Conservation (phyloP, 345 rosid genomes). For the Moricandia arvensis region DNA sequence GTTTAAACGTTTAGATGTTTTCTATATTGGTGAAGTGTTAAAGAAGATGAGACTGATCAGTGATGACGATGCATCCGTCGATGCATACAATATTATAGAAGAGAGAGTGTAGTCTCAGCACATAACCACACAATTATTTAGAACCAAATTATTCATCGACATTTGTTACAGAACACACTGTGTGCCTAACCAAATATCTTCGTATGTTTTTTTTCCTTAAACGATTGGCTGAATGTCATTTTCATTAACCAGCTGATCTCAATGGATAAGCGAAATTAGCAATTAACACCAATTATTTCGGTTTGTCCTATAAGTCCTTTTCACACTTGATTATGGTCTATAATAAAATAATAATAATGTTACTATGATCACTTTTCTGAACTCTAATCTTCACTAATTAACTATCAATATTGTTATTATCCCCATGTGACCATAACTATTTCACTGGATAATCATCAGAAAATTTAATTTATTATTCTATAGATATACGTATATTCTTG, state of each 20-base stretch:
- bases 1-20: neutral
- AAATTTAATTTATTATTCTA: no score
- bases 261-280: constrained; percentile 33
- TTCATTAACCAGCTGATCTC: constrained; percentile 23
- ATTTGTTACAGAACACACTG: neutral
- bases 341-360: neutral
- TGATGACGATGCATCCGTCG: neutral
- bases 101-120: neutral
- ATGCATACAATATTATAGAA: neutral
- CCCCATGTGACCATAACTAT: neutral
- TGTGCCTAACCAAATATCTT: neutral
- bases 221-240: constrained; percentile 23
- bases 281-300: constrained; percentile 7
- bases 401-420: neutral
- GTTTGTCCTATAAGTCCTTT: neutral
- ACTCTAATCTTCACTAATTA: neutral
- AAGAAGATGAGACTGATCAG: neutral
- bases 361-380: neutral
- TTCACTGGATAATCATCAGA: neutral
- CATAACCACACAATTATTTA: neutral
- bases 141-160: neutral
- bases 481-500: neutral
- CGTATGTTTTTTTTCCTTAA: neutral
- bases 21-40: neutral
- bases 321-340: neutral